Evolutionary conservation across 768 basidiomycete genomes (phyloP).

Genomic region (Russula brevipes): DNA sequence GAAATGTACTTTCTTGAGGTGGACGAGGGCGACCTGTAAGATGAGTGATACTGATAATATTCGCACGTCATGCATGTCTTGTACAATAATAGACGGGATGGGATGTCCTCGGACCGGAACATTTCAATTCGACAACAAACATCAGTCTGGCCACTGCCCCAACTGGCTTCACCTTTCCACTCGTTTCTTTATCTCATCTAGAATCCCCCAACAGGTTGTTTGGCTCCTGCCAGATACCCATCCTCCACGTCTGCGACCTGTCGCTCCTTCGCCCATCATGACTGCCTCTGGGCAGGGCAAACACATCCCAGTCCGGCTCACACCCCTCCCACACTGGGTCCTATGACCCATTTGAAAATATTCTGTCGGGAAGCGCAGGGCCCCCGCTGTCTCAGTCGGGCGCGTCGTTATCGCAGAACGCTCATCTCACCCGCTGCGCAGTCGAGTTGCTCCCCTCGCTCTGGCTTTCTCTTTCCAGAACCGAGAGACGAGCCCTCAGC

Average conservation of each 20-base stretch:
- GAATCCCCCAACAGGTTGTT: neutral
- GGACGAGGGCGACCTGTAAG: too few species aligned
- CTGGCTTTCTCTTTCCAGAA: neutral
- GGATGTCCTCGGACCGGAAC: too few species aligned
- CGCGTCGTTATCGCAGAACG: neutral
- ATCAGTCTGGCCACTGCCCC: neutral
- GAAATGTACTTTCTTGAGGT: too few species aligned
- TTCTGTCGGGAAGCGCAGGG: neutral
- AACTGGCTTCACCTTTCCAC: neutral
- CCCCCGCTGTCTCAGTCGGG: conserved; percentile 24
- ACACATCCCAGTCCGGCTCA: conserved; percentile 26
- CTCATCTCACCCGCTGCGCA: conserved; percentile 3
- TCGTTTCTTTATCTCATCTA: conserved; percentile 4
- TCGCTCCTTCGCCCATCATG: conserved; percentile 9
- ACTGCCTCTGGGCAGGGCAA: conserved; percentile 5
- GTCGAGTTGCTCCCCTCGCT: neutral
- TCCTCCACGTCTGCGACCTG: neutral
- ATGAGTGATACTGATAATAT: too few species aligned
- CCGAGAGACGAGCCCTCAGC: neutral
- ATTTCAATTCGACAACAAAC: neutral
- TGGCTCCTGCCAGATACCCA: neutral
- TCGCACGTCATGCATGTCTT: too few species aligned
- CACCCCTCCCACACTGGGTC: neutral
- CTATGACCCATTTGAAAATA: neutral
- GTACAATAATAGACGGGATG: too few species aligned